Conservation (phyloP, 2,329 filamentous ascomycete genomes). For the Orbilia oligospora region DNA sequence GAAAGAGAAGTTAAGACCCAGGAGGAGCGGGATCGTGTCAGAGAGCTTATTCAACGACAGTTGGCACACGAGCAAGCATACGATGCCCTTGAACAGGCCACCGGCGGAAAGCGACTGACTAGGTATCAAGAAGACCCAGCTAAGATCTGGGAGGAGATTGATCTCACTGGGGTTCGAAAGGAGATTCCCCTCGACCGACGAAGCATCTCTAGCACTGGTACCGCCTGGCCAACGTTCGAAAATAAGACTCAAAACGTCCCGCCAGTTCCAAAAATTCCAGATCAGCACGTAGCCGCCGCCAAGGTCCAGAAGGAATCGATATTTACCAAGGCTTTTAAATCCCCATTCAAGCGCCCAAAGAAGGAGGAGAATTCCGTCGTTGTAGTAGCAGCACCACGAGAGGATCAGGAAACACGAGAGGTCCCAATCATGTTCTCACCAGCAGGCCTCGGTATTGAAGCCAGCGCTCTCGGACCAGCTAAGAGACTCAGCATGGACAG, state of each 20-base stretch:
- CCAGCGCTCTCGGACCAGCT: slow-evolving; percentile 14
- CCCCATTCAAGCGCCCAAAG: slow-evolving; percentile 6
- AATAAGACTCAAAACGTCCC: slow-evolving; percentile 16
- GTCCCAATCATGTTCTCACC: slow-evolving; percentile 12
- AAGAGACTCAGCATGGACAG: slow-evolving; percentile 31
- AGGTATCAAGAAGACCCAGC: slow-evolving; percentile 42
- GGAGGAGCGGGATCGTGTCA: slow-evolving; percentile 52
- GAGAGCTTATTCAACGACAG: slow-evolving; percentile 55
- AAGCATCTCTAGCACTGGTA: slow-evolving; percentile 36
- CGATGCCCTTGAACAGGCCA: slow-evolving; percentile 50
- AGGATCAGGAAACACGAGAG: not conserved
- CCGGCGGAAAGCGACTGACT: slow-evolving; percentile 52
- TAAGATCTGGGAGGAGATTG: slow-evolving; percentile 58
- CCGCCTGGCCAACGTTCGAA: slow-evolving; percentile 40
- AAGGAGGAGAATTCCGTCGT: slow-evolving; percentile 5
- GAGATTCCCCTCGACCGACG: slow-evolving; percentile 25
- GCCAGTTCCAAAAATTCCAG: slow-evolving; percentile 49
- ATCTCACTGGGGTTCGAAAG: slow-evolving; percentile 37
- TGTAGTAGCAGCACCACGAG: not conserved
- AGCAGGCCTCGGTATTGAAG: slow-evolving; percentile 15
- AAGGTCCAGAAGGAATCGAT: slow-evolving; percentile 27
- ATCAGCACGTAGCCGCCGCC: not conserved
- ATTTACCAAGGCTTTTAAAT: slow-evolving; percentile 20
- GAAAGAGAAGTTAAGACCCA: slow-evolving; percentile 30
- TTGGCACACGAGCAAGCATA: slow-evolving; percentile 55